These are phyloP conservation scores for Musa balbisiana DNA, from an alignment of 202 grass and related monocot species.

Conservation along the genomic window DNA sequence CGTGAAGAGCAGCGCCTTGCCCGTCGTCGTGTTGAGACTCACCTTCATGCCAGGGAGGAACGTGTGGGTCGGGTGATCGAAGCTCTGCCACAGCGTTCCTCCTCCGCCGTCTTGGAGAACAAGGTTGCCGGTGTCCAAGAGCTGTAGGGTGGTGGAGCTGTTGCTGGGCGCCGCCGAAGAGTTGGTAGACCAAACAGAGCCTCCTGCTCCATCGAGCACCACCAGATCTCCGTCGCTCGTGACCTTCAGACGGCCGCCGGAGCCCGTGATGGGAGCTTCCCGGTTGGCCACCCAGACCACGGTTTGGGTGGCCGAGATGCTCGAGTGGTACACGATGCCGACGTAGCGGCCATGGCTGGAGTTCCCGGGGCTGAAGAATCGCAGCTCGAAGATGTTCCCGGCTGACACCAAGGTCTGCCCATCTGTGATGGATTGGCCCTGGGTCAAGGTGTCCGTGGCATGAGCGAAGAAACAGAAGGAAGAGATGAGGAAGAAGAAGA, in stretches of 20 bases:
- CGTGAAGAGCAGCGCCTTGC: not conserved
- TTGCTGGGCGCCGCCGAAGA: too few species aligned
- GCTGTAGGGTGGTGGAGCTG: not conserved
- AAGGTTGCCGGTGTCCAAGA: not conserved
- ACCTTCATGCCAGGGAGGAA: constrained; percentile 30
- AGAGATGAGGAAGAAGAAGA: constrained; percentile 14
- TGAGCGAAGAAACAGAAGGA: constrained; percentile 10
- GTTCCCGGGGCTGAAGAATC: constrained; percentile 12
- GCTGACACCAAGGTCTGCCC: not conserved
- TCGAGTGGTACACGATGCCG: not conserved
- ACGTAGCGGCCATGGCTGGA: not conserved
- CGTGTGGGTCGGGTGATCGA: constrained; percentile 77
- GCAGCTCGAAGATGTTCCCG: not conserved
- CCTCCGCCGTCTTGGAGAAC: constrained; percentile 2
- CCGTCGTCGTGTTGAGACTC: not conserved
- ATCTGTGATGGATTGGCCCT: not conserved
- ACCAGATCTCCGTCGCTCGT: constrained; percentile 37
- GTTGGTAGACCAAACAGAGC: not conserved
- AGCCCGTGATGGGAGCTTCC: not conserved
- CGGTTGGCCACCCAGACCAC: constrained; percentile 13
- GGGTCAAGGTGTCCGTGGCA: not conserved
- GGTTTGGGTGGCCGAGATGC: not conserved
- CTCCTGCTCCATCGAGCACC: constrained; percentile 34
- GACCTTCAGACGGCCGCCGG: not conserved
- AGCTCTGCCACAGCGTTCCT: constrained; percentile 53